Base-by-base conservation (phyloP, 2,329 filamentous ascomycete genomes). In the Piedraia hortae region DNA sequence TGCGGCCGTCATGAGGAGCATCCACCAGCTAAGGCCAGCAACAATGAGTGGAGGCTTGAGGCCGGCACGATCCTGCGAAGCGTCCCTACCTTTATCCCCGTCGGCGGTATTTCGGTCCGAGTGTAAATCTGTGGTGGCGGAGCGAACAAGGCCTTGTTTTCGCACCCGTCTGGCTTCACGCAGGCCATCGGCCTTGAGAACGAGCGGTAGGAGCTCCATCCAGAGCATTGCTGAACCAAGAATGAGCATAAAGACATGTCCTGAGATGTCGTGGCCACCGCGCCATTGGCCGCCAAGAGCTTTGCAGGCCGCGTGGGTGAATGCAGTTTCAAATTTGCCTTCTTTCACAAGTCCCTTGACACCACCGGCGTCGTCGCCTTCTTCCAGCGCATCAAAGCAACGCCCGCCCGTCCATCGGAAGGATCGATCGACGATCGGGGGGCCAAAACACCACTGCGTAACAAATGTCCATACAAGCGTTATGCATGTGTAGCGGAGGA, bases 1-100 rank as follows among this genome's bases (percentile, higher is more conserved):
- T 17, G 88, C 80, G 3, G 80, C 80, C 18, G 85, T 97, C 85
- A 97, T 97, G 28, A 93, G 55, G 42, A 97, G 47, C 85, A 97
- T 97, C 75, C 85, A 93, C 52, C 68, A 61, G 39, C 69, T 75
- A 39, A 91, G 37, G 0, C 47, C 65, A 10, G 71, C 58, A 12
- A 91, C 62, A 0, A 39, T 41, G 41, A 59, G 29, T 34, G 49
- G 33, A 37, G 48, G 47, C 30, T 66, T 59, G 31, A 70, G 49
- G 8, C 54, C 62, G 51, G 34, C 48, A 3, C 36, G 35, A n/a
- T 22, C 15, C 4, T 22, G 12, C 5, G 9, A 22, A 58, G 32
- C 3, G 54, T 50, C 21, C 37, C 39, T 30, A 37, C 40, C 32
- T 58, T 31, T 3, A 54, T 50, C 22, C 37, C 42, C 39, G 24